A percentile compares a stretch with the other conserved stretches of the same genome.
These are phyloP conservation scores for Rauvolfia tetraphylla DNA, from an alignment of 257 asterid genomes.

Conservation along the genomic window DNA sequence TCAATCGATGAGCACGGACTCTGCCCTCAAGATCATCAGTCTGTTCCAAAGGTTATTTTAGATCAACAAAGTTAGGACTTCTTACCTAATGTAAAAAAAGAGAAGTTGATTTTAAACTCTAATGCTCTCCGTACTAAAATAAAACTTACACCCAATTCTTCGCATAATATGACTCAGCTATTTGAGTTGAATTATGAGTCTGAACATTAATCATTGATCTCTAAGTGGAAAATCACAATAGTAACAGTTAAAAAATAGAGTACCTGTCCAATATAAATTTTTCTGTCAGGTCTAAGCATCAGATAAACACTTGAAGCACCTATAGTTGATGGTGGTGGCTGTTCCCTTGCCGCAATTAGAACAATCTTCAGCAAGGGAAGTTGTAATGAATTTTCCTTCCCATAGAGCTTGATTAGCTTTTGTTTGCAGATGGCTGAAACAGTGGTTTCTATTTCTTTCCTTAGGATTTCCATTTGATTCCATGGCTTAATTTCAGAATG, in stretches of 20 bases:
- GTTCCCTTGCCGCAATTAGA: constrained; percentile 66
- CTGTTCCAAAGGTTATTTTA: constrained; percentile 30
- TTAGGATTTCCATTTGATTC: constrained; percentile 29
- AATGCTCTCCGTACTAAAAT: background rate
- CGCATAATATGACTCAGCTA: background rate
- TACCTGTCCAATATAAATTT: constrained; percentile 88
- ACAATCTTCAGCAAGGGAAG: constrained; percentile 43
- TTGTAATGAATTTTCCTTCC: constrained; percentile 29
- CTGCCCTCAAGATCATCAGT: constrained; percentile 93
- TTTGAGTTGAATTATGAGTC: background rate
- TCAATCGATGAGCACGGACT: constrained; percentile 63
- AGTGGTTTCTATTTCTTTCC: constrained; percentile 51
- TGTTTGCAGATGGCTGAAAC: constrained; percentile 44
- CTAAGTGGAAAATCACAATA: background rate
- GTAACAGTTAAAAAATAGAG: background rate
- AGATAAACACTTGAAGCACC: constrained; percentile 81
- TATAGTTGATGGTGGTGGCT: constrained; percentile 93
- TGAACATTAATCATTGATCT: background rate
- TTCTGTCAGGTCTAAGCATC: constrained; percentile 71
- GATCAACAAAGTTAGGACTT: background rate
- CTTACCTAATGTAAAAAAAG: background rate
- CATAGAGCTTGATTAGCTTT: constrained; percentile 31
- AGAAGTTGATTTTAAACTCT: background rate
- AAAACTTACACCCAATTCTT: background rate
- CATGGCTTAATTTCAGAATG: constrained; percentile 23